Percentiles rank a stretch among this genome's conserved stretches.
Conservation (phyloP, 148 eudicot genomes). For the Rhododendron molle region DNA sequence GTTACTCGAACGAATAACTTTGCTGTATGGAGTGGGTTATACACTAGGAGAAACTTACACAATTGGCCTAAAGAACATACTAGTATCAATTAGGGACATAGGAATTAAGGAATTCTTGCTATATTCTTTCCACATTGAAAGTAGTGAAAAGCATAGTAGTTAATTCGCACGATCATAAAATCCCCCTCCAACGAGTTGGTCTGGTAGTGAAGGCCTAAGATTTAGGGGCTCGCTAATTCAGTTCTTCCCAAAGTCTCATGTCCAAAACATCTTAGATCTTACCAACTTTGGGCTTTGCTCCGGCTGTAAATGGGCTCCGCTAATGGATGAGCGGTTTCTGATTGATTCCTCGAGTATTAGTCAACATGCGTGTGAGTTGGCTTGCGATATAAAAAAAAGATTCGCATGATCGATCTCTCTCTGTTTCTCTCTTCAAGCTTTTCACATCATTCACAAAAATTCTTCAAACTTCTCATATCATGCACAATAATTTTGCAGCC, state of each 20-base stretch:
- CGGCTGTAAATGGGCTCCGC: neutral
- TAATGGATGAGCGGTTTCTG: neutral
- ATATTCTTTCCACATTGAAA: neutral
- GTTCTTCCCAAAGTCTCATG: neutral
- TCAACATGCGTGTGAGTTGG: neutral
- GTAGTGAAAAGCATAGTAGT: neutral
- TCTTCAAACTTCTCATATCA: neutral
- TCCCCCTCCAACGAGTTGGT: neutral
- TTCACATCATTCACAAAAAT: neutral
- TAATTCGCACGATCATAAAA: neutral
- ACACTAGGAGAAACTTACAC: neutral
- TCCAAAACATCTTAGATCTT: neutral
- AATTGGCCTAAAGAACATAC: neutral
- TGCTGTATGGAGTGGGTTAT: neutral
- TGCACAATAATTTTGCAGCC: neutral
- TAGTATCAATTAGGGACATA: neutral
- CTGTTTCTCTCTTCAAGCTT: neutral
- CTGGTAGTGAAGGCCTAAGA: neutral
- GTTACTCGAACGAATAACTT: neutral
- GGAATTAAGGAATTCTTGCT: neutral
- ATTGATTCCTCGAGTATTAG: neutral
- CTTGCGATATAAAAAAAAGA: neutral
- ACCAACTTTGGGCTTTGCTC: neutral
- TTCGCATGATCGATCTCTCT: neutral
- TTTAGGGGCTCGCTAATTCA: neutral